Conservation (phyloP, 306 rosid genomes). For the Carpinus fangiana region DNA sequence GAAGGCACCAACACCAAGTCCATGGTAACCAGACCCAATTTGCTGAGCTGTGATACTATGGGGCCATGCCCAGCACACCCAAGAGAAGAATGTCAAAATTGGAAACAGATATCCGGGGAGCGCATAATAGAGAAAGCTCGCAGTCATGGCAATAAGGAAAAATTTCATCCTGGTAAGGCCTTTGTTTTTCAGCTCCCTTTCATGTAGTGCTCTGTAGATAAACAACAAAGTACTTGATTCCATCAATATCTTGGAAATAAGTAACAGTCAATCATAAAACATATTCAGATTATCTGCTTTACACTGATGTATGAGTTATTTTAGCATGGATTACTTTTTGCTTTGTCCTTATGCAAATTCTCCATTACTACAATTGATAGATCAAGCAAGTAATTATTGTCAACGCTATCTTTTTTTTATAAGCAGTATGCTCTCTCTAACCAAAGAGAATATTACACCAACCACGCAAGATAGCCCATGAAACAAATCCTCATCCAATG, state of each 20-base stretch:
- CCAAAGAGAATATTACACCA: constrained; percentile 35
- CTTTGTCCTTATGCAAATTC: constrained; percentile 38
- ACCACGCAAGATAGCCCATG: constrained; percentile 28
- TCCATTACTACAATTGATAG: constrained; percentile 27
- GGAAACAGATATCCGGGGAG: constrained; percentile 87
- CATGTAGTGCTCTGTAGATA: constrained; percentile 86
- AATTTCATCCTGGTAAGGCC: constrained; percentile 80
- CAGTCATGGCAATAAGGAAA: constrained; percentile 69
- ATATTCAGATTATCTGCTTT: constrained; percentile 14
- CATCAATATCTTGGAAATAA: constrained; percentile 16
- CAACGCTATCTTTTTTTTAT: constrained; percentile 28
- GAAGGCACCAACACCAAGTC: constrained; percentile 93
- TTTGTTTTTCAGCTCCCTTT: constrained; percentile 59
- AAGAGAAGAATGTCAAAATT: constrained; percentile 86
- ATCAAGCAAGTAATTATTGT: constrained; percentile 19
- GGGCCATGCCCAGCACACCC: constrained; percentile 99
- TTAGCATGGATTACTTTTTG: constrained; percentile 19
- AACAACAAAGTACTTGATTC: constrained; percentile 15
- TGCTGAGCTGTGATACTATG: constrained; percentile 91
- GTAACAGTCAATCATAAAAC: constrained; percentile 11
- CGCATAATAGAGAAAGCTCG: constrained; percentile 79
- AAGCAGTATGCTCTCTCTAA: constrained; percentile 20
- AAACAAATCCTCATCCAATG: constrained; percentile 42
- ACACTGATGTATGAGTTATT: constrained; percentile 30
- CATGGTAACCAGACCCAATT: constrained; percentile 83